A percentile compares a stretch with the other conserved stretches of the same genome.
phyloP scores from a whole-genome alignment of 768 basidiomycete species.

The Termitomyces sp. region DNA sequence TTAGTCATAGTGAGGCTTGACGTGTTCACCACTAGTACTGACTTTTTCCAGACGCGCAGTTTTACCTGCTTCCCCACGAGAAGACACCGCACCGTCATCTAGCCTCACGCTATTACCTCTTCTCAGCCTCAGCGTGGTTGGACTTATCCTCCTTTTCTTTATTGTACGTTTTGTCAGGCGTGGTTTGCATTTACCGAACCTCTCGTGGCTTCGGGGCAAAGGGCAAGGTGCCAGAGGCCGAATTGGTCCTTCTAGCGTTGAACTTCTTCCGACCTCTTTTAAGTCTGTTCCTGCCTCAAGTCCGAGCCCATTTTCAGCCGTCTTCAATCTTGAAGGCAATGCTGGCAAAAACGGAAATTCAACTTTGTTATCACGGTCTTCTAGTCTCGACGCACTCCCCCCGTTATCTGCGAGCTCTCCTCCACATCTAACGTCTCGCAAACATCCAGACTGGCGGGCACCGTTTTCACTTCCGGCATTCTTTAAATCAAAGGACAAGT shows the following conservation, averaged over 20 bases:
- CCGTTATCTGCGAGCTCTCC: conserved; percentile 1
- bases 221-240: conserved; percentile 13
- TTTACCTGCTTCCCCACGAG: conserved; percentile 5
- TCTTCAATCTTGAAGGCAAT: conserved; percentile 14
- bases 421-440: conserved; percentile 5
- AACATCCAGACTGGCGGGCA: conserved; percentile 7
- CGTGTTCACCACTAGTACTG: background rate
- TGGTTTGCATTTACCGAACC: conserved; percentile 10
- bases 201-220: conserved; percentile 16
- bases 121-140: conserved; percentile 12
- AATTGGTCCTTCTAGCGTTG: conserved; percentile 14
- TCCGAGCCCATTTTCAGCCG: conserved; percentile 10
- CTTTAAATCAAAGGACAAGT: conserved; percentile 7
- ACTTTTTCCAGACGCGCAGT: conserved; percentile 10
- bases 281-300: conserved; percentile 10
- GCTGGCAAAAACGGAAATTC: conserved; percentile 9
- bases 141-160: conserved; percentile 11
- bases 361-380: conserved; percentile 15
- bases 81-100: conserved; percentile 7
- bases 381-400: conserved; percentile 15
- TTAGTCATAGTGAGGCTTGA: background rate
- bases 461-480: conserved; percentile 11
- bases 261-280: conserved; percentile 16
- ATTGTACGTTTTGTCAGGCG: conserved; percentile 11
- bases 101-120: conserved; percentile 10